Evolutionary conservation across 768 basidiomycete genomes (phyloP), one percentile per base, ranked within the genome.

Genomic region (Agaricus blazei): DNA sequence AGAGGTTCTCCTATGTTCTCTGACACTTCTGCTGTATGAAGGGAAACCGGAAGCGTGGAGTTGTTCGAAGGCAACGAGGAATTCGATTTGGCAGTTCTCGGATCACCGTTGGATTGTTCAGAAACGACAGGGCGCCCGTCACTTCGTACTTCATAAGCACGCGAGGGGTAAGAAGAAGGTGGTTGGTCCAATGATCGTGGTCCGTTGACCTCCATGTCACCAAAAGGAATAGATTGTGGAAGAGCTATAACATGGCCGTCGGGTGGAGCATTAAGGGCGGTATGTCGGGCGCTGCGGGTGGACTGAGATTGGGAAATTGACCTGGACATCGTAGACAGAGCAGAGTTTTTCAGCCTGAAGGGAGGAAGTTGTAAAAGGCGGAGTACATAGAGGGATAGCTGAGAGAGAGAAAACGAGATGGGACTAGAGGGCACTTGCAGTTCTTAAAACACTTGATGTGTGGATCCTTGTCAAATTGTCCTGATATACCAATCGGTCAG

Each of bases 41-140:
- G 5, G 7, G 49, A 26, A 23, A 45, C 26, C 14, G 58, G 40
- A 15, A n/a, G 48, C 19, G 42, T 27, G 9, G 47, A 27, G 3
- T 41, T 54, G n/a, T 58, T 53, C n/a, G 26, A 31, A 15, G 58
- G 43, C 4, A 53, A 34, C 26, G 54, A 49, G 6, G 54, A 19
- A 8, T 59, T 55, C 11, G 59, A 29, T 9, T 55, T 52, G 38
- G 48, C 43, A 14, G 29, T 27, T 24, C 55, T 48, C 36, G 55
- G 50, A n/a, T 58, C 55, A 54, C 59, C 60, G 40, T 53, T 59
- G 11, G 51, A 56, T 40, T 59, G 57, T 42, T 46, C 55, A 42
- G 24, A 38, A 51, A n/a, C 34, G 51, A 9, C 12, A 52, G 31
- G 12, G 26, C 12, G 29, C 12, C 27, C 34, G 34, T 2, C 23